These are phyloP conservation scores for Metschnikowia gruessii DNA, from an alignment of 805 yeast species.

Conservation along the genomic window DNA sequence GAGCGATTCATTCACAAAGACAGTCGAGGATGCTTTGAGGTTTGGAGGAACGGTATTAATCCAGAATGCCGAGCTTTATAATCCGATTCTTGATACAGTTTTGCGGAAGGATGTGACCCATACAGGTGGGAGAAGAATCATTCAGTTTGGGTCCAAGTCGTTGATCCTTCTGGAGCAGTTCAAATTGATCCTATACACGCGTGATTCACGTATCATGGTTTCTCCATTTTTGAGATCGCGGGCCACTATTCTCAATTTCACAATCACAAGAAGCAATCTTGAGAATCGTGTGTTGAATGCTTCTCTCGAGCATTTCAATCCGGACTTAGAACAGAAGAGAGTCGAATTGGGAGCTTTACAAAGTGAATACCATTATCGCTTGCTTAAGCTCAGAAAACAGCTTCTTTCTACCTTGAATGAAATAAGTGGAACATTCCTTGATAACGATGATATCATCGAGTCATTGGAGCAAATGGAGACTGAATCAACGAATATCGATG, in stretches of 20 bases:
- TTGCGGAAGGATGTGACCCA: conserved; percentile 57
- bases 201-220: conserved; percentile 47
- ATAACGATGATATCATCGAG: conserved; percentile 56
- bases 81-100: conserved; percentile 67
- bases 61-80: conserved; percentile 76
- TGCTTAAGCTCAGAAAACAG: conserved; percentile 55
- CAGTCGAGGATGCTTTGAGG: conserved; percentile 73
- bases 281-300: conserved; percentile 60
- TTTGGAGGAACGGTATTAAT: conserved; percentile 78
- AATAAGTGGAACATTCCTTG: conserved; percentile 61
- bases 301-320: conserved; percentile 52
- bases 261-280: conserved; percentile 65
- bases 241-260: conserved; percentile 63
- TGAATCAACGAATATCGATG: conserved; percentile 54
- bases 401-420: conserved; percentile 57
- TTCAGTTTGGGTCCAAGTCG: conserved; percentile 58
- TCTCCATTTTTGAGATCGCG: conserved; percentile 60
- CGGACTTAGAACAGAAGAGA: conserved; percentile 64
- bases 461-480: conserved; percentile 63
- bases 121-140: conserved; percentile 67
- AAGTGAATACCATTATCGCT: conserved; percentile 53
- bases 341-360: conserved; percentile 51
- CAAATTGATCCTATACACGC: conserved; percentile 57
- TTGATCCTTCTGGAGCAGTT: conserved; percentile 69
- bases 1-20: conserved; percentile 62